Conservation (phyloP, 305 asterid species). For the Fraxinus platypoda region DNA sequence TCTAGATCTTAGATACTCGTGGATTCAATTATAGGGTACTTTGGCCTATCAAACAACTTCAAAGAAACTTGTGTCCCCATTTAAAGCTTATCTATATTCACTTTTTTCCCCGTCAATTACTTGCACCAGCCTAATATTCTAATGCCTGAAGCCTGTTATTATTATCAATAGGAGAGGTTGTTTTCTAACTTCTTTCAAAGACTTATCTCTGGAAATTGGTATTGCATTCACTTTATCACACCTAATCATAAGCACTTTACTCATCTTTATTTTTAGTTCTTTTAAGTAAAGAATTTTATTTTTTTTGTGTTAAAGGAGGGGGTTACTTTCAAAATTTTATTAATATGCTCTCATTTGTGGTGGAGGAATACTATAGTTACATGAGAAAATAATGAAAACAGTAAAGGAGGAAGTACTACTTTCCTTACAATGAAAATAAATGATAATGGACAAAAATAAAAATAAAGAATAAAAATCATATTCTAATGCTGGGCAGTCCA, state of each 20-base stretch:
- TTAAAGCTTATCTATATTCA: neutral
- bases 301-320: no score
- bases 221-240: neutral
- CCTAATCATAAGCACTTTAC: neutral
- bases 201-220: neutral
- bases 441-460: no score
- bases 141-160: neutral
- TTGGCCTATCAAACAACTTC: neutral
- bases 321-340: no score
- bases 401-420: no score
- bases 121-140: neutral
- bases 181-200: neutral
- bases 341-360: no score
- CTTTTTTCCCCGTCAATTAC: neutral
- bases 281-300: no score
- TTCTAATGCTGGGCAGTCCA: no score
- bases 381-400: no score
- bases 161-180: neutral
- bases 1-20: neutral
- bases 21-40: neutral
- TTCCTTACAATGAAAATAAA: no score
- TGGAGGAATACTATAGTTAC: no score
- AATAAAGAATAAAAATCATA: no score
- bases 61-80: neutral
- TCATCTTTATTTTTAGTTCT: neutral